These are phyloP conservation scores for Tricholoma bakamatsutake DNA, from an alignment of 768 basidiomycete species.

Conservation along the genomic window DNA sequence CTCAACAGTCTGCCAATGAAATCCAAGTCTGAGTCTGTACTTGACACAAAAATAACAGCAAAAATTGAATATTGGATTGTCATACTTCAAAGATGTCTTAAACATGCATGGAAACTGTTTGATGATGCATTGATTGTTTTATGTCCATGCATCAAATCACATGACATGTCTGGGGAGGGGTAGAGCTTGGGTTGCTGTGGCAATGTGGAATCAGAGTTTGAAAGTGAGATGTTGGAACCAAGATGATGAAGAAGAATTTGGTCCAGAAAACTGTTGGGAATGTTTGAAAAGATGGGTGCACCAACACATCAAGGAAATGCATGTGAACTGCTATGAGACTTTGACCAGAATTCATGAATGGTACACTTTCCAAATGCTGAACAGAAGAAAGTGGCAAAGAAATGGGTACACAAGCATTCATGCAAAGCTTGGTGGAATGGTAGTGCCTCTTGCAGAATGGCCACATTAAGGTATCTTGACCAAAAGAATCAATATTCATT, in stretches of 20 bases:
- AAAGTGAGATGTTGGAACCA: not conserved
- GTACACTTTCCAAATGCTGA: not conserved
- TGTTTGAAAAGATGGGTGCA: not conserved
- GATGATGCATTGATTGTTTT: too few relatives aligned
- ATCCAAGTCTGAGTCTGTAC: too few relatives aligned
- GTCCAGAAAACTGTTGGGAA: not conserved
- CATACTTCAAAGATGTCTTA: too few relatives aligned
- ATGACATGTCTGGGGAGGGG: too few relatives aligned
- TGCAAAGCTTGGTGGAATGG: slow-evolving; percentile 16
- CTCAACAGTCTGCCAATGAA: too few relatives aligned
- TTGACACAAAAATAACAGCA: too few relatives aligned
- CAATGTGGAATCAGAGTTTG: not conserved
- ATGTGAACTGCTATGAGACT: not conserved
- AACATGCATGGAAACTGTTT: too few relatives aligned
- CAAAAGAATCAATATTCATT: slow-evolving; percentile 24
- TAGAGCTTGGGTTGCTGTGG: too few relatives aligned
- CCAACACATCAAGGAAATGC: not conserved
- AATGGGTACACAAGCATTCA: slow-evolving; percentile 16
- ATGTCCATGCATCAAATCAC: too few relatives aligned
- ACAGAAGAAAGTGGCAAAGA: slow-evolving; percentile 10
- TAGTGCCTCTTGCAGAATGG: slow-evolving; percentile 11
- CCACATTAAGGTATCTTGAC: slow-evolving; percentile 23
- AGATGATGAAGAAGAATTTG: not conserved
- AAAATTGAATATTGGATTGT: too few relatives aligned
- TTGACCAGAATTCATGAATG: slow-evolving; percentile 9